Evolutionary conservation across 2,329 filamentous ascomycete species (phyloP).

Genomic region (Talaromyces sp.): DNA sequence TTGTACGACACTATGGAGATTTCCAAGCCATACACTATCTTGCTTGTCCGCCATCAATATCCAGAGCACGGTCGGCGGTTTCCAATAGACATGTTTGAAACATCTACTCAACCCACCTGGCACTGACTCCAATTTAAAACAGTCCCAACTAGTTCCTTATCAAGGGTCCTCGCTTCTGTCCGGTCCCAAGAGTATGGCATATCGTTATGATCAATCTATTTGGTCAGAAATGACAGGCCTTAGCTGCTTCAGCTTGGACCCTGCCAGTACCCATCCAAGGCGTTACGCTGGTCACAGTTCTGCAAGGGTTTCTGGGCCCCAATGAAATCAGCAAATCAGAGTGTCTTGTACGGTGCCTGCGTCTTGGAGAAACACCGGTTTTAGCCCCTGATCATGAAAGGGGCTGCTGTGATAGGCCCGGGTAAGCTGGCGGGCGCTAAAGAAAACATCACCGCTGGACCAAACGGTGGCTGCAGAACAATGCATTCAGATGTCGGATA

Average conservation of each 20-base stretch:
- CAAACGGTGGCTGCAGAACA: slow-evolving; percentile 5
- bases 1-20: neutral
- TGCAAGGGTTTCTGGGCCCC: slow-evolving; percentile 14
- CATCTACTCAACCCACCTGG: slow-evolving; percentile 7
- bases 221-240: slow-evolving; percentile 12
- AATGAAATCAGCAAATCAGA: slow-evolving; percentile 13
- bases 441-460: slow-evolving; percentile 3
- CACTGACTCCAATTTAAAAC: too few relatives aligned
- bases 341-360: slow-evolving; percentile 3
- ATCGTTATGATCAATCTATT: neutral
- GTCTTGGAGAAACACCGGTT: slow-evolving; percentile 19
- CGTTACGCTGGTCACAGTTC: slow-evolving; percentile 20
- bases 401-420: slow-evolving; percentile 18
- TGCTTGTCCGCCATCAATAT: neutral
- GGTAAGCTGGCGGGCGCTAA: neutral
- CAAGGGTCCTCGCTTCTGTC: neutral
- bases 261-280: slow-evolving; percentile 9
- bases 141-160: slow-evolving; percentile 1
- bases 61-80: slow-evolving; percentile 2
- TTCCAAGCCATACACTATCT: neutral
- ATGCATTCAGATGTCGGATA: neutral
- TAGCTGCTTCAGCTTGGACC: slow-evolving; percentile 2
- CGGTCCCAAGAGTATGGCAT: neutral
- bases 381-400: slow-evolving; percentile 8
- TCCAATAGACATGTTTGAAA: slow-evolving; percentile 20